Evolutionary conservation across 805 yeast species (phyloP).

Genomic region (Teunomyces lycoperdinae): DNA sequence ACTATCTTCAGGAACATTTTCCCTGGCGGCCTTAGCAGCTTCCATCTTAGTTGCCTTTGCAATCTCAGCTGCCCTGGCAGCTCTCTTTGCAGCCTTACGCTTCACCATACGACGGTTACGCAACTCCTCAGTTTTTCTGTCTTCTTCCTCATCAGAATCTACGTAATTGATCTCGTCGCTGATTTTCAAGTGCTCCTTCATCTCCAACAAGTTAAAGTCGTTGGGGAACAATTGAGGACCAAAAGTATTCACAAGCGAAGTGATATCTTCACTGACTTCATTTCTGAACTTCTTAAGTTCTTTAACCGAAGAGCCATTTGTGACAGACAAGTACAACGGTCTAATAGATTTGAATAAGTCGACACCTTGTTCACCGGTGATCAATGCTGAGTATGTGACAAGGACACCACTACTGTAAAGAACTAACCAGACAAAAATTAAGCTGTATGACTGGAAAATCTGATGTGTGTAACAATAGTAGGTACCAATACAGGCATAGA

Average conservation of each 20-base stretch:
- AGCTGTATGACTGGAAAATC: slow-evolving; percentile 10
- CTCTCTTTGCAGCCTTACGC: slow-evolving; percentile 19
- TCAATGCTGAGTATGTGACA: slow-evolving; percentile 85
- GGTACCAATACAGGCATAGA: slow-evolving; percentile 69
- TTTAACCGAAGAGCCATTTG: slow-evolving; percentile 52
- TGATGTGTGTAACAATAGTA: slow-evolving; percentile 24
- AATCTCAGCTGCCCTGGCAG: slow-evolving; percentile 9
- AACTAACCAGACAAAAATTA: slow-evolving; percentile 44
- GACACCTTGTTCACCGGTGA: slow-evolving; percentile 91
- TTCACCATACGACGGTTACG: slow-evolving; percentile 40
- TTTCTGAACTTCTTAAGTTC: slow-evolving; percentile 61
- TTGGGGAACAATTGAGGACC: slow-evolving; percentile 82
- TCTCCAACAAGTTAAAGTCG: slow-evolving; percentile 64
- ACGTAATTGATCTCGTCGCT: slow-evolving; percentile 24
- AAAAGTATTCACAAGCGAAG: slow-evolving; percentile 71
- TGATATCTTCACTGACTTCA: slow-evolving; percentile 66
- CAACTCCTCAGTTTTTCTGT: slow-evolving; percentile 45
- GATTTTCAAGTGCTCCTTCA: slow-evolving; percentile 37
- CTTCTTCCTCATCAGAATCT: slow-evolving; percentile 51
- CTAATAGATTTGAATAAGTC: slow-evolving; percentile 80
- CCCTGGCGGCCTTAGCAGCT: background rate
- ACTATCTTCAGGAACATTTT: slow-evolving; percentile 10
- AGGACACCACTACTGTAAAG: slow-evolving; percentile 62
- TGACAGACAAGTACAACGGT: slow-evolving; percentile 70
- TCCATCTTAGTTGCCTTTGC: slow-evolving; percentile 1